These are phyloP conservation scores for Aspergillus aculeatus DNA, from an alignment of 2,329 filamentous ascomycete genomes.

Conservation along the genomic window DNA sequence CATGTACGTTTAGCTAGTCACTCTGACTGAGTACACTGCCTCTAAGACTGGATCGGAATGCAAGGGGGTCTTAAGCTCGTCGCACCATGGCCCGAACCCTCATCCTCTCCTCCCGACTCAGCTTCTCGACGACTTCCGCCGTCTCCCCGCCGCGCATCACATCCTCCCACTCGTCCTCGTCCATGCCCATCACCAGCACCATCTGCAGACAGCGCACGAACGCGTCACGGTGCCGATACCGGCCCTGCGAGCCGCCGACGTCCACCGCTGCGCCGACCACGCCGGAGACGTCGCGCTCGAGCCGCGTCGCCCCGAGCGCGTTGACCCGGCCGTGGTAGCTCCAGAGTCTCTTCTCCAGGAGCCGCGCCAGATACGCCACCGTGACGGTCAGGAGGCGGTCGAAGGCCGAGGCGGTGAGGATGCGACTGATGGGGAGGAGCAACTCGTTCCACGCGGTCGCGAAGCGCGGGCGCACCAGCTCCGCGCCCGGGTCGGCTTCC, in stretches of 20 bases:
- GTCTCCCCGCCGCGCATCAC: constrained; percentile 52
- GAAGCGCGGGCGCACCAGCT: constrained; percentile 75
- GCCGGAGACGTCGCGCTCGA: constrained; percentile 80
- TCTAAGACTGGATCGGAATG: not conserved
- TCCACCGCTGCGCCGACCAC: constrained; percentile 58
- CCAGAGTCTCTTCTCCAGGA: constrained; percentile 86
- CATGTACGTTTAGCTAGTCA: too few relatives aligned
- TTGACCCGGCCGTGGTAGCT: constrained; percentile 76
- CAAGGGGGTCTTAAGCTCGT: constrained; percentile 2
- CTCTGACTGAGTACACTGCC: too few relatives aligned
- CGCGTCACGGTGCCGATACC: constrained; percentile 73
- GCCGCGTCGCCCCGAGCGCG: constrained; percentile 74
- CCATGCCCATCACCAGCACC: constrained; percentile 86
- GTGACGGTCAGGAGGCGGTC: constrained; percentile 72
- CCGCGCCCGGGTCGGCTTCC: constrained; percentile 44
- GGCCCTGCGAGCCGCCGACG: constrained; percentile 40
- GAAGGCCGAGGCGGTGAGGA: constrained; percentile 77
- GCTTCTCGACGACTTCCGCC: constrained; percentile 59
- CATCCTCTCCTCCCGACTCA: constrained; percentile 70
- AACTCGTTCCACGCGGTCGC: constrained; percentile 81
- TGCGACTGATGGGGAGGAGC: constrained; percentile 77
- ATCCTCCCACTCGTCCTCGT: constrained; percentile 93
- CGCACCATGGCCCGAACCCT: constrained; percentile 69
- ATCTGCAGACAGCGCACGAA: constrained; percentile 79
- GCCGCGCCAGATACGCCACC: constrained; percentile 69